These are phyloP conservation scores for Davidsoniella eucalypti DNA, from an alignment of 2,329 filamentous ascomycete genomes.

Conservation along the genomic window DNA sequence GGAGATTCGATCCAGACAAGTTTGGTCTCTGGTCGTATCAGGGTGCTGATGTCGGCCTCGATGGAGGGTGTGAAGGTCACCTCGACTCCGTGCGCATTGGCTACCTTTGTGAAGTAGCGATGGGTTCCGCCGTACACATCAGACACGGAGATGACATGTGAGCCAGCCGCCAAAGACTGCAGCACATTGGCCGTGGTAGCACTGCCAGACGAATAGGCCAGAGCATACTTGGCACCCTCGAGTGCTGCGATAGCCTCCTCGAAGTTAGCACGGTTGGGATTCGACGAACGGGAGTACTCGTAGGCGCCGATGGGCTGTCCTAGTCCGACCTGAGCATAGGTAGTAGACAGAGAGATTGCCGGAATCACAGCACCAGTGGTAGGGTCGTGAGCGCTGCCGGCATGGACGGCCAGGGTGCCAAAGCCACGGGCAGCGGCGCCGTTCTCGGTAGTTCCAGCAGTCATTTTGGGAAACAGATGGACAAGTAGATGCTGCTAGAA, in stretches of 20 bases:
- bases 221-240: constrained; percentile 79
- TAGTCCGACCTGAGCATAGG: constrained; percentile 79
- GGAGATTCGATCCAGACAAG: constrained; percentile 95
- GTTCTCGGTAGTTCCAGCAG: constrained; percentile 15
- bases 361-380: constrained; percentile 90
- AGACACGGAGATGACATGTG: constrained; percentile 88
- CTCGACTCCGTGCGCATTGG: constrained; percentile 79
- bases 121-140: constrained; percentile 98
- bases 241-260: constrained; percentile 81
- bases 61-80: constrained; percentile 92
- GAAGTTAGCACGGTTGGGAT: constrained; percentile 92
- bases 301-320: constrained; percentile 76
- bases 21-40: constrained; percentile 81
- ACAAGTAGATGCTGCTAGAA: background rate
- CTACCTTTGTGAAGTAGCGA: constrained; percentile 96
- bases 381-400: constrained; percentile 79
- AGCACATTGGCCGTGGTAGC: constrained; percentile 87
- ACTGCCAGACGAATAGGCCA: constrained; percentile 88
- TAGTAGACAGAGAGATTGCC: constrained; percentile 88
- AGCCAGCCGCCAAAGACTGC: constrained; percentile 77
- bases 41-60: constrained; percentile 66
- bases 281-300: constrained; percentile 86
- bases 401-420: constrained; percentile 88
- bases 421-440: constrained; percentile 58
- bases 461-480: background rate